Conservation (phyloP, 1,284 basidiomycete genomes). For the Phlebopus sp. region DNA sequence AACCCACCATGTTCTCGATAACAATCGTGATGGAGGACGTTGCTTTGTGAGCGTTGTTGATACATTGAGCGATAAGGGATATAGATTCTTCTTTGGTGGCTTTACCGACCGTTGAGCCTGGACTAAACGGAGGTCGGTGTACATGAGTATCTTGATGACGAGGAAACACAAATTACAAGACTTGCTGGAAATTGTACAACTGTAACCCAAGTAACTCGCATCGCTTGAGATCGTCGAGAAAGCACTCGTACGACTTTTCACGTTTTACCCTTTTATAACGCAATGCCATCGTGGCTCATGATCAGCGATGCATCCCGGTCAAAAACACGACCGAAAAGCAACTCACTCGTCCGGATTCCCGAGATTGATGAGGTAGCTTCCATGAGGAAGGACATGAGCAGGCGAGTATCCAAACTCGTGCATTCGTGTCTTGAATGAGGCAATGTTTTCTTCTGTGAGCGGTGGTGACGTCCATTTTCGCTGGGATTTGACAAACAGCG, state of each 20-base stretch:
- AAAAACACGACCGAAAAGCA: background rate
- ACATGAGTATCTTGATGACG: background rate
- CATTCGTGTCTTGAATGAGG: constrained; percentile 57
- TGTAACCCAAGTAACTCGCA: constrained; percentile 76
- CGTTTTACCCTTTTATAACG: constrained; percentile 58
- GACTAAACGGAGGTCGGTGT: constrained; percentile 42
- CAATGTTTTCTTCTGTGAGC: constrained; percentile 48
- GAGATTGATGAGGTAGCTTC: constrained; percentile 83
- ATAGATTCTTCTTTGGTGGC: constrained; percentile 63
- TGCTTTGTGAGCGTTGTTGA: constrained; percentile 75
- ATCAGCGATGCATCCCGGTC: background rate
- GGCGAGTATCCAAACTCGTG: constrained; percentile 55
- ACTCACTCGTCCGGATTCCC: constrained; percentile 75
- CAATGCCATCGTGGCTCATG: no score
- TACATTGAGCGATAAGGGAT: constrained; percentile 64
- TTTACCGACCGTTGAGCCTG: constrained; percentile 76
- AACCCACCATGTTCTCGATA: constrained; percentile 80
- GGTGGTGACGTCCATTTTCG: constrained; percentile 73
- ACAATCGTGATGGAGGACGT: constrained; percentile 66
- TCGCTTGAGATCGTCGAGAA: constrained; percentile 79
- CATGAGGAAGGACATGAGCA: constrained; percentile 71
- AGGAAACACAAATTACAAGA: constrained; percentile 11
- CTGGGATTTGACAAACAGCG: constrained; percentile 83
- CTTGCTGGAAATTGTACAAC: constrained; percentile 85
- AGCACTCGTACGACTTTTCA: constrained; percentile 76